Percentiles rank a stretch among this genome's conserved stretches.
These are phyloP conservation scores for Solanum appendiculatum DNA, from an alignment of 257 asterid genomes.

Conservation along the genomic window DNA sequence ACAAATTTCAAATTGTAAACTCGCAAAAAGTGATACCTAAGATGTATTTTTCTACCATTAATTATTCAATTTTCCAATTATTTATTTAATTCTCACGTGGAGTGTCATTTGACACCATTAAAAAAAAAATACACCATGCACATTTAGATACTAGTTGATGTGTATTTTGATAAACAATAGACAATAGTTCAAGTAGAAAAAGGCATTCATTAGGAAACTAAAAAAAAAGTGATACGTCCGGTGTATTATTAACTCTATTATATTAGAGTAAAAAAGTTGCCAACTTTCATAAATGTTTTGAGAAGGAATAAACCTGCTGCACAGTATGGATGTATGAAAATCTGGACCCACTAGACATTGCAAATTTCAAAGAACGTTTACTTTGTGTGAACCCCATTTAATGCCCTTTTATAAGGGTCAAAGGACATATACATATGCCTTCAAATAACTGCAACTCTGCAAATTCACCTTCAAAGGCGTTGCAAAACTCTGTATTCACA, in stretches of 20 bases:
- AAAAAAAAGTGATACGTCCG: too few species aligned
- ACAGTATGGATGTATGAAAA: neutral
- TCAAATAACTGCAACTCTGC: neutral
- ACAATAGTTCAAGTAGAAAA: neutral
- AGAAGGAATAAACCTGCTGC: neutral
- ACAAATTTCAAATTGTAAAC: neutral
- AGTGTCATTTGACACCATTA: neutral
- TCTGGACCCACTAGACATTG: neutral
- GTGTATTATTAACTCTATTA: too few species aligned
- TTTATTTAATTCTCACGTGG: neutral
- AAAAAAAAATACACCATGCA: neutral
- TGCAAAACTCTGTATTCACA: neutral
- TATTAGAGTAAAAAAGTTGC: neutral
- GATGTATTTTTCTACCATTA: neutral
- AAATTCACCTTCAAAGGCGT: neutral
- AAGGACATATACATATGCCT: neutral
- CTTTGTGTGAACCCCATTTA: neutral
- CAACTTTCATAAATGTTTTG: neutral
- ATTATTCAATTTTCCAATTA: neutral
- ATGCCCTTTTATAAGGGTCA: neutral
- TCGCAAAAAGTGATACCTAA: too few species aligned
- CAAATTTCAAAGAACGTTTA: neutral
- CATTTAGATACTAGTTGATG: neutral
- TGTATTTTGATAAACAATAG: too few species aligned
- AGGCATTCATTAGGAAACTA: neutral